phyloP scores from a whole-genome alignment of 495 filamentous ascomycete species.

The Parachaetomium inaequale region DNA sequence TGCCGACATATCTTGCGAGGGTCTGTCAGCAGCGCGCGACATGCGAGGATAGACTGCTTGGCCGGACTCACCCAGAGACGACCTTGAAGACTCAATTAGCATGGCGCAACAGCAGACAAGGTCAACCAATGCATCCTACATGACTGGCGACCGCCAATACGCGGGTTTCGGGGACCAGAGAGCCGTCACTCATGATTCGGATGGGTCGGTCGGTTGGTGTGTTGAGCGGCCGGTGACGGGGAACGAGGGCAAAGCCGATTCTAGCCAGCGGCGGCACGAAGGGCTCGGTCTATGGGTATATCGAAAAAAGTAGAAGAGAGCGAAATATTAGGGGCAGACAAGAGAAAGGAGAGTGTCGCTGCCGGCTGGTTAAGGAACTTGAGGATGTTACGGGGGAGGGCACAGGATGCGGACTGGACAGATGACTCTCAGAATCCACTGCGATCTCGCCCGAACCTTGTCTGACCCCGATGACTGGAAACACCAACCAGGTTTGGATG shows the following conservation, averaged over 20 bases:
- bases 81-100: conserved; percentile 54
- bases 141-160: conserved; percentile 95
- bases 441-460: conserved; percentile 16
- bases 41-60: not conserved
- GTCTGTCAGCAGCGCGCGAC: conserved; percentile 1
- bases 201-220: not conserved
- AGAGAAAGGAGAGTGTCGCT: not conserved
- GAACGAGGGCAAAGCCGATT: conserved; percentile 9
- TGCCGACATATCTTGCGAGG: conserved; percentile 79
- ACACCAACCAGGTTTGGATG: not conserved
- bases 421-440: conserved; percentile 8
- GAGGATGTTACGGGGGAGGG: not conserved
- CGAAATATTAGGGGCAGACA: not conserved
- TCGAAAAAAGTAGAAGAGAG: not conserved
- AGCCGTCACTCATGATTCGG: conserved; percentile 39
- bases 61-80: conserved; percentile 65
- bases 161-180: conserved; percentile 74
- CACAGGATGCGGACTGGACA: not conserved
- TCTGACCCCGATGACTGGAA: not conserved
- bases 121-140: conserved; percentile 56
- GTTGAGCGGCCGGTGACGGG: not conserved
- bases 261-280: conserved; percentile 7
- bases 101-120: conserved; percentile 7
- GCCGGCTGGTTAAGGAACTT: too few species aligned
- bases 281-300: conserved; percentile 12